A percentile compares a stretch with the other conserved stretches of the same genome.
These are phyloP conservation scores for Poa pratensis DNA, from an alignment of 176 grass and related monocot species.

Conservation along the genomic window DNA sequence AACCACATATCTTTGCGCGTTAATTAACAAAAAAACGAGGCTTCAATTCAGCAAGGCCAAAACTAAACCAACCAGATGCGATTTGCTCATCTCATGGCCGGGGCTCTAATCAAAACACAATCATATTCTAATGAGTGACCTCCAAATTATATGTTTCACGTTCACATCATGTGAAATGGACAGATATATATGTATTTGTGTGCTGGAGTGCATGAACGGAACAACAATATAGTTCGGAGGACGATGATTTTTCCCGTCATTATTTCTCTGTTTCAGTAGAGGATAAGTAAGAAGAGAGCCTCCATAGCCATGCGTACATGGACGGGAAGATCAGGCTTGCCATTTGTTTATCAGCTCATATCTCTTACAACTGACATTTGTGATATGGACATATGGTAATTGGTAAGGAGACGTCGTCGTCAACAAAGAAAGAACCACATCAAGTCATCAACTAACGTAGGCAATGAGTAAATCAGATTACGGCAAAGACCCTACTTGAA, in stretches of 20 bases:
- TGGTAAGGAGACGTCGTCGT: not conserved
- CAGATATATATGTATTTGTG: not conserved
- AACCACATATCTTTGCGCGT: conserved; percentile 9
- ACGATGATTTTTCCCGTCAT: not conserved
- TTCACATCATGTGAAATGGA: conserved; percentile 1
- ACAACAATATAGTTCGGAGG: conserved; percentile 20
- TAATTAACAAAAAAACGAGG: not conserved
- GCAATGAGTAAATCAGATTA: not conserved
- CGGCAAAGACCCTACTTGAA: not conserved
- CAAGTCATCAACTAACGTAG: not conserved
- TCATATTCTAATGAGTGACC: not conserved
- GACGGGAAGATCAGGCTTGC: not conserved
- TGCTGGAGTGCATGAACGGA: conserved; percentile 9
- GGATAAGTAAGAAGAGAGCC: conserved; percentile 17
- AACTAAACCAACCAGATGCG: not conserved
- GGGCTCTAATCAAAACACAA: not conserved
- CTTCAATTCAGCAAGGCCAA: conserved; percentile 9
- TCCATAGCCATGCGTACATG: conserved; percentile 14
- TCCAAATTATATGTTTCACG: not conserved
- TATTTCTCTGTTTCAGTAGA: not conserved
- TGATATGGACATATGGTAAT: not conserved
- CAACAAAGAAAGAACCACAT: not conserved
- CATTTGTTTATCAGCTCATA: conserved; percentile 31
- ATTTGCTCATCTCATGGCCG: not conserved
- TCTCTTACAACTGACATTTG: conserved; percentile 41